Percentiles rank a stretch among this genome's conserved stretches.
These are phyloP conservation scores for Picea abies DNA, from an alignment of 83 land plant species.

Conservation along the genomic window DNA sequence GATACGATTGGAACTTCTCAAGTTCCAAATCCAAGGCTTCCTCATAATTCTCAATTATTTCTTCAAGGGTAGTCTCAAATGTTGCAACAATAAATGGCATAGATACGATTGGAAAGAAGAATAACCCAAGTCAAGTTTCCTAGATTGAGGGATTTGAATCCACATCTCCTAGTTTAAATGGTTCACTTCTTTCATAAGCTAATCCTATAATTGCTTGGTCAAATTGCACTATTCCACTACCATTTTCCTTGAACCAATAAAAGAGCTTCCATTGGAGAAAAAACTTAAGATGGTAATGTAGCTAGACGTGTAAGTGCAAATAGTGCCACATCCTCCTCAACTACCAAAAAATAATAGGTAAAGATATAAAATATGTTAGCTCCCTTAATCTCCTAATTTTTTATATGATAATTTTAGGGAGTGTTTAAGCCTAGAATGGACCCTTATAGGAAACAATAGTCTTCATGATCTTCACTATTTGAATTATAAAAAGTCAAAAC, in stretches of 20 bases:
- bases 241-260: conserved; percentile 1
- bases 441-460: not conserved
- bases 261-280: not conserved
- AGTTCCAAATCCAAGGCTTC: not conserved
- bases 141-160: not conserved
- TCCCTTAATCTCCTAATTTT: not conserved
- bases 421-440: not conserved
- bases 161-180: conserved; percentile 2
- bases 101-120: not conserved
- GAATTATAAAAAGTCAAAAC: not conserved
- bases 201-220: not conserved
- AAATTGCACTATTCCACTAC: conserved; percentile 13
- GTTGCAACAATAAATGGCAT: not conserved
- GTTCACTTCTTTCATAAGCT: not conserved
- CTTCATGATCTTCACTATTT: not conserved
- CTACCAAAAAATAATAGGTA: conserved; percentile 8
- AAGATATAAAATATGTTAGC: not conserved
- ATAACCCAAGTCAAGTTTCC: not conserved
- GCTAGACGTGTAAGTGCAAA: not conserved
- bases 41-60: not conserved
- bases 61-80: not conserved
- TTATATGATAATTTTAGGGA: not conserved
- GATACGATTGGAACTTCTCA: not conserved
- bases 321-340: not conserved
- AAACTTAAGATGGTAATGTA: not conserved